Conservation (phyloP, 345 rosid genomes). For the Mallotus nudiflorus region DNA sequence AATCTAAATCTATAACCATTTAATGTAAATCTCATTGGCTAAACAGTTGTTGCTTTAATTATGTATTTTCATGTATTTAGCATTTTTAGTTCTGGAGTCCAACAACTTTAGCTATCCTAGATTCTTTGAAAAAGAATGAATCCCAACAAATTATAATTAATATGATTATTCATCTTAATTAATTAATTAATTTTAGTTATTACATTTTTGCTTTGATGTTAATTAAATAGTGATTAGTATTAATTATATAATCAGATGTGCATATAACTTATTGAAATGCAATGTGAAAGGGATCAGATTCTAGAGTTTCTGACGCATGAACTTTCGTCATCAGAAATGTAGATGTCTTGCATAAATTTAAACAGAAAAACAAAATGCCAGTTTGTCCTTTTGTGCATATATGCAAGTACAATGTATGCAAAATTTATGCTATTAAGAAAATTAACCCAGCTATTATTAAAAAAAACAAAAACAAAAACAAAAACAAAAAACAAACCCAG, state of each 20-base stretch:
- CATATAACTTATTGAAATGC: background rate
- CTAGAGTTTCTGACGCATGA: background rate
- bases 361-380: no score
- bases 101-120: background rate
- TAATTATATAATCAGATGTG: background rate
- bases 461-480: no score
- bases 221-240: background rate
- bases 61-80: background rate
- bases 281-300: conserved; percentile 18
- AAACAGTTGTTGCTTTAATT: no score
- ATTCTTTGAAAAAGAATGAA: conserved; percentile 3
- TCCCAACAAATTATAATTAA: background rate
- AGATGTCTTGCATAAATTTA: no score
- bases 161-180: background rate
- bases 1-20: no score
- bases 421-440: no score
- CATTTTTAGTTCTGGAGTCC: background rate
- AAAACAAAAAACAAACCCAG: no score
- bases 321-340: background rate
- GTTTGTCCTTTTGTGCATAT: no score
- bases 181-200: background rate
- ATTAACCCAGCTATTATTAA: no score
- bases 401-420: no score
- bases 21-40: no score
- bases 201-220: background rate